Base-by-base conservation (phyloP, 1,139 yeast species). In the Torulaspora pretoriensis region DNA sequence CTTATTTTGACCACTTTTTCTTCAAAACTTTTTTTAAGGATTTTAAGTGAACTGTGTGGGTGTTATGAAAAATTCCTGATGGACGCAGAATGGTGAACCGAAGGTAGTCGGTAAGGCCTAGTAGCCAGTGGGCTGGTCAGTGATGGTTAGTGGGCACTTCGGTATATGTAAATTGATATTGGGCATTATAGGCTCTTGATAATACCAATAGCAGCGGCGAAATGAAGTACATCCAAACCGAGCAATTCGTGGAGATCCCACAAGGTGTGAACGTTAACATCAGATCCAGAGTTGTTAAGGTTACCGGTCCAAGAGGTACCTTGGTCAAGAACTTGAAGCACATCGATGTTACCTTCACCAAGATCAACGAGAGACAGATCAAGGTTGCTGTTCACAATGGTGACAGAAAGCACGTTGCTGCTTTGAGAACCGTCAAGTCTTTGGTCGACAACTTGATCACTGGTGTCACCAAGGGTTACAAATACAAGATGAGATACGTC, bases 351-450 rank as follows among this genome's bases (percentile, higher is more conserved):
- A 83, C 97, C 61, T 92, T 92, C 83, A 57, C 67, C 63, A 89
- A 90, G 80, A 68, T 85, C 60, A 72, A 73, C 70, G 74, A 80
- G 75, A 75, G 70, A 59, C 81, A 81, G 65, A 77, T 94, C 75
- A 85, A 83, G 78, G 81, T 92, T 70, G 79, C 89, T 65, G 96
- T 94, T 61, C 95, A 87, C 85, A 88, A 90, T 73, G 98, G 98
- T 78, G 96, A 88, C 86, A 89, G 97, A 83, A 92, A 92, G 83
- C 98, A 92, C 78, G 97, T 92, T 73, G 99, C 99, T 72, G 88
- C 97, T 70, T 81, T 92, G 73, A 90, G 97, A 81, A 92, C 98
- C 56, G 97, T 92, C 74, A 89, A 89, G 78, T 87, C 97, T 61
- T 78, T 92, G 71, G 79, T 92, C 67, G 72, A 88, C 70, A 92